Base-by-base conservation (phyloP, 257 asterid species). In the Marsdenia floribunda region DNA sequence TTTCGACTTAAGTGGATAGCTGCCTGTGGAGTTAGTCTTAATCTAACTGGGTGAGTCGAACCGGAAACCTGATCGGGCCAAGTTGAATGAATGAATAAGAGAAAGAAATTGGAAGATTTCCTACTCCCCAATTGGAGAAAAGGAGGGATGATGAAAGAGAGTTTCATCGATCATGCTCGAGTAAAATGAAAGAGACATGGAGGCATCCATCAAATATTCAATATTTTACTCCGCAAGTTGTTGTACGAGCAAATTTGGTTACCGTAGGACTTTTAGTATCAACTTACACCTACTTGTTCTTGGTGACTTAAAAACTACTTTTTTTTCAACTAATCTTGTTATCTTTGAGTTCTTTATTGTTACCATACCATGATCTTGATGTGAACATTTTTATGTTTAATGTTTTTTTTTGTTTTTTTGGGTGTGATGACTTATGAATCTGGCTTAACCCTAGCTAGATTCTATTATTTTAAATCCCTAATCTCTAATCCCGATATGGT, bases 321-420 rank as follows among this genome's bases (percentile, higher is more conserved):
- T 29, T 72, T 53, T 9, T 40, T 63, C 37, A 71, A 71, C 81
- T 53, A 64, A 71, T 77, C 68, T 54, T 64, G 46, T 72, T 59
- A 38, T 71, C 68, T 65, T 53, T 19, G 55, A 15, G 50, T 78
- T 72, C 60, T 57, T 70, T 46, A 69, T 52, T 54, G 2, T 18
- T 42, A 42, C 46, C 46, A 42, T 6, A 5, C 49, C 49, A 24
- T 6, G 9, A 3, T 24, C 7, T n/a, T 77, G 76, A 70, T 77
- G 66, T 71, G 76, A 71, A 33, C 9, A 47, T 60, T 18, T 40
- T 11, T n/a, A 29, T 29, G 33, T 6, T 42, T 26, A 26, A 26
- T 9, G n/a, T n/a, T n/a, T n/a, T n/a, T n/a, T 73, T 42, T 38
- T 3, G 2, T 38, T 38, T 38, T 38, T 38, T 38, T 22, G 4